phyloP scores from a whole-genome alignment of 2,329 filamentous ascomycete genomes.

The Orbilia javanica region DNA sequence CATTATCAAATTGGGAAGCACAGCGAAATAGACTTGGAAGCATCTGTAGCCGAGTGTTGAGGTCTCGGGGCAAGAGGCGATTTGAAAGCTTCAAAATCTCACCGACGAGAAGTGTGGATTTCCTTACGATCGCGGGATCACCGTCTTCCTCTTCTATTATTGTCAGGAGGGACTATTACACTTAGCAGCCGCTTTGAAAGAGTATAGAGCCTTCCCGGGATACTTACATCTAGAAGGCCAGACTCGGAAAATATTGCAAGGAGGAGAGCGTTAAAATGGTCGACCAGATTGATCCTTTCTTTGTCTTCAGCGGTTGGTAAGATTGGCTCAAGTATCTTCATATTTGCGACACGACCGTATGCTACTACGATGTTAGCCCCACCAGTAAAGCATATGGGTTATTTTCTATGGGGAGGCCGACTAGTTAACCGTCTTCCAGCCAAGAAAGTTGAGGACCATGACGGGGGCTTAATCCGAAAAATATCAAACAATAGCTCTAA shows the following conservation, averaged over 20 bases:
- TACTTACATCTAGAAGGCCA: constrained; percentile 73
- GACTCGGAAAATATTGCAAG: constrained; percentile 86
- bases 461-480: constrained; percentile 88
- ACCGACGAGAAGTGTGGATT: constrained; percentile 89
- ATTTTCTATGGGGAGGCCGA: constrained; percentile 48
- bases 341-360: constrained; percentile 90
- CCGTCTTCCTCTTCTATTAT: constrained; percentile 68
- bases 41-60: constrained; percentile 87
- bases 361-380: constrained; percentile 64
- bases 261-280: constrained; percentile 92
- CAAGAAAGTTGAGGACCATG: constrained; percentile 95
- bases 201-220: neutral
- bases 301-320: constrained; percentile 74
- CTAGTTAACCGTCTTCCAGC: constrained; percentile 90
- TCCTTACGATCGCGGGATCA: constrained; percentile 71
- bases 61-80: constrained; percentile 81
- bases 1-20: constrained; percentile 77
- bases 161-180: constrained; percentile 10
- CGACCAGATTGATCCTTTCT: constrained; percentile 84
- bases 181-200: neutral
- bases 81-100: constrained; percentile 92
- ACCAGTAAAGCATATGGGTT: neutral
- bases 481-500: constrained; percentile 87
- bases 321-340: constrained; percentile 72
- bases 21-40: constrained; percentile 86